phyloP scores from a whole-genome alignment of 106 monocot genomes.

The Apostasia shenzhenica region DNA sequence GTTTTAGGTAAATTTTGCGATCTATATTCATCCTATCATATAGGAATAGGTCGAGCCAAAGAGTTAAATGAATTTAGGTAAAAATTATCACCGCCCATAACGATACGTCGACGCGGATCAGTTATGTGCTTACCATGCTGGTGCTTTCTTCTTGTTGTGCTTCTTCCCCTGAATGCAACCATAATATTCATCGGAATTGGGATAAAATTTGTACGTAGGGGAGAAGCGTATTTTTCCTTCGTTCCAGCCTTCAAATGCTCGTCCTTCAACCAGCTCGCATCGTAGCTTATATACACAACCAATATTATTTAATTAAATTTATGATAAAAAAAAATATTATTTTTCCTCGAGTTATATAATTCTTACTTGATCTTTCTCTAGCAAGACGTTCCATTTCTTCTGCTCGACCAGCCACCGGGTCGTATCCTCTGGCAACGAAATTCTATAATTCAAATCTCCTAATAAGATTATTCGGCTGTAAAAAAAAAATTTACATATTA shows the following conservation, averaged over 20 bases:
- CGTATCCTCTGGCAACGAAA: constrained; percentile 48
- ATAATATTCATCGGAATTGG: constrained; percentile 64
- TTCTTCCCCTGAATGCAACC: constrained; percentile 29
- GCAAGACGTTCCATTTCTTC: constrained; percentile 39
- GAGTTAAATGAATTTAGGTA: too few species aligned
- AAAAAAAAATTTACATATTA: constrained; percentile 1
- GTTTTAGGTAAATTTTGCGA: too few species aligned
- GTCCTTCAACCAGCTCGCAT: constrained; percentile 23
- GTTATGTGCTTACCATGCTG: constrained; percentile 31
- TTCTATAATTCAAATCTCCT: constrained; percentile 76
- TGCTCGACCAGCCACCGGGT: constrained; percentile 46
- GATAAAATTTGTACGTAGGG: constrained; percentile 83
- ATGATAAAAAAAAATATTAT: neutral
- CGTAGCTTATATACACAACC: constrained; percentile 15
- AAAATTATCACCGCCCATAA: too few species aligned
- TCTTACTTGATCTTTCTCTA: constrained; percentile 65
- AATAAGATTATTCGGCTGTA: constrained; percentile 57
- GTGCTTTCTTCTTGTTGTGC: constrained; percentile 51
- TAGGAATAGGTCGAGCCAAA: too few species aligned
- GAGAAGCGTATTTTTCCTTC: constrained; percentile 72
- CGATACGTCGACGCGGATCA: too few species aligned
- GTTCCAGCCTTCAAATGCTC: constrained; percentile 61
- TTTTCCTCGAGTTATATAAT: neutral
- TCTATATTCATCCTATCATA: too few species aligned
- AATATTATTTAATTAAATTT: neutral